phyloP scores from a whole-genome alignment of 768 basidiomycete species.

The Paxillus ammoniavirescens region DNA sequence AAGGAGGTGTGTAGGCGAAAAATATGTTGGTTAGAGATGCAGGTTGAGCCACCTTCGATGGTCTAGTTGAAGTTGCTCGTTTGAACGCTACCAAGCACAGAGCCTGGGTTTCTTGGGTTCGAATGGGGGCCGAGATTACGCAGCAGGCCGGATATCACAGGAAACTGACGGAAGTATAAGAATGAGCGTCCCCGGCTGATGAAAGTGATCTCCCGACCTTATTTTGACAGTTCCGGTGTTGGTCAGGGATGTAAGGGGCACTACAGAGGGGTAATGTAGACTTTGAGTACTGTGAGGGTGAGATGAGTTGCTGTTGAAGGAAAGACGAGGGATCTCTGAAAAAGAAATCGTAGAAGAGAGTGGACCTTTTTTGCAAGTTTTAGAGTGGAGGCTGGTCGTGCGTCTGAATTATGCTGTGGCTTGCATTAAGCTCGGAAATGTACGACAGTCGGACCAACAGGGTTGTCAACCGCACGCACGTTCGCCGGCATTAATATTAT shows the following conservation, averaged over 20 bases:
- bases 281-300: not conserved
- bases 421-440: constrained; percentile 18
- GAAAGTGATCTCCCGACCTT: constrained; percentile 10
- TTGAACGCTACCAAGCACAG: not conserved
- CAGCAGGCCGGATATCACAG: not conserved
- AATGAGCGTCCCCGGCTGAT: constrained; percentile 4
- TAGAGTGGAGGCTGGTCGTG: constrained; percentile 31
- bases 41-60: not conserved
- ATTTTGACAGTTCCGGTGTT: not conserved
- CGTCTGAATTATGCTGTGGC: constrained; percentile 36
- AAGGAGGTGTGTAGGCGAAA: not conserved
- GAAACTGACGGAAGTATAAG: constrained; percentile 5
- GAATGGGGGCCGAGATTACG: constrained; percentile 1
- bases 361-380: constrained; percentile 18
- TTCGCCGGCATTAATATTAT: constrained; percentile 30
- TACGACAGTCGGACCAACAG: constrained; percentile 24
- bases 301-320: constrained; percentile 4
- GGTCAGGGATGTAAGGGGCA: constrained; percentile 13
- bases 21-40: not conserved
- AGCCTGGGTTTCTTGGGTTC: not conserved
- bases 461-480: constrained; percentile 33
- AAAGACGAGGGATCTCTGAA: constrained; percentile 4
- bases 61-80: not conserved
- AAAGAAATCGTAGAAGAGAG: constrained; percentile 12
- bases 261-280: constrained; percentile 8